Evolutionary conservation across 202 grass and related monocot genomes (phyloP).

Genomic region (Saccharum hybrid): DNA sequence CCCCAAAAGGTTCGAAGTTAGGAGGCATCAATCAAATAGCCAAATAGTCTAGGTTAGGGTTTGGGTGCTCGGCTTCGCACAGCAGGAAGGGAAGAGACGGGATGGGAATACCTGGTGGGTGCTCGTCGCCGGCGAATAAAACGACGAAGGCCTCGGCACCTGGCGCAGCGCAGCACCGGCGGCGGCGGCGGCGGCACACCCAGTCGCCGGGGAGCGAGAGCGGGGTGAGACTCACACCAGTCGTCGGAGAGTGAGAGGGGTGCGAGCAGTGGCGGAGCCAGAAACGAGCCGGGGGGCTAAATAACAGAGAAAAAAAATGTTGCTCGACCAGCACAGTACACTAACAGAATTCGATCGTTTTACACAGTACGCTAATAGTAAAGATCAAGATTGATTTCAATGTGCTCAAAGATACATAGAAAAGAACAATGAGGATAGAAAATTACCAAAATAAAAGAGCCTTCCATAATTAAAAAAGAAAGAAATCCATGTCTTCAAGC

Average conservation of each 20-base stretch:
- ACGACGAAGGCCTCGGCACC: not conserved
- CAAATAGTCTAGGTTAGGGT: not conserved
- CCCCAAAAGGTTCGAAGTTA: not conserved
- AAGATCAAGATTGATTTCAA: too few relatives aligned
- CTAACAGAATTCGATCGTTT: too few relatives aligned
- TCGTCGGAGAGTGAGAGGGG: not conserved
- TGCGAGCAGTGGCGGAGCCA: too few relatives aligned
- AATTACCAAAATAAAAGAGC: too few relatives aligned
- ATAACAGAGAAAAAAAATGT: too few relatives aligned
- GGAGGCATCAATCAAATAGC: not conserved
- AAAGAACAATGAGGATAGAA: too few relatives aligned
- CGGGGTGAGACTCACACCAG: not conserved
- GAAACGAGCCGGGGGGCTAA: too few relatives aligned
- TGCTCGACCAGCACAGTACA: too few relatives aligned
- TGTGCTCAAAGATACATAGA: too few relatives aligned
- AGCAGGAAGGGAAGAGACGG: not conserved
- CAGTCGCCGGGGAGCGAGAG: not conserved
- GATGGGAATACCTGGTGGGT: not conserved
- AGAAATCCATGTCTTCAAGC: too few relatives aligned
- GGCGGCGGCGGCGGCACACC: not conserved
- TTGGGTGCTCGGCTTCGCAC: not conserved
- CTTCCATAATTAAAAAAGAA: too few relatives aligned
- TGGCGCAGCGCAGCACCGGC: not conserved
- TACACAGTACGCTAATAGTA: too few relatives aligned
- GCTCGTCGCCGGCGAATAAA: not conserved